Conservation (phyloP, 768 basidiomycete species). For the Infundibulicybe gibba region DNA sequence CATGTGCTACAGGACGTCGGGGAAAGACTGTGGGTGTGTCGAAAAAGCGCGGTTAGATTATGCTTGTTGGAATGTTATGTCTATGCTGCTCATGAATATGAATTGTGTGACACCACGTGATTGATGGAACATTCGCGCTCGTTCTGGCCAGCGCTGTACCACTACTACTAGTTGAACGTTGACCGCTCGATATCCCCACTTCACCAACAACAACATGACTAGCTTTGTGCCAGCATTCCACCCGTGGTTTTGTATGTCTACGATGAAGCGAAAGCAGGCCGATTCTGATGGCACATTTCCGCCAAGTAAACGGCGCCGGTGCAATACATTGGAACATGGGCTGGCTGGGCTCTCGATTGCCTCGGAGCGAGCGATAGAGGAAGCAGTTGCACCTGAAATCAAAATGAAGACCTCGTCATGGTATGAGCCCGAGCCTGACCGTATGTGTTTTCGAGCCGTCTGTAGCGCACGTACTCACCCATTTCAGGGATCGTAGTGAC, state of each 20-base stretch:
- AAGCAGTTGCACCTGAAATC: conserved; percentile 43
- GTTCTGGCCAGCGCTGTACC: too few relatives aligned
- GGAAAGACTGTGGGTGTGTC: conserved; percentile 97
- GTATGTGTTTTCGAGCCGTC: conserved; percentile 36
- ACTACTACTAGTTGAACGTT: too few relatives aligned
- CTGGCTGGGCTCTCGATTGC: conserved; percentile 42
- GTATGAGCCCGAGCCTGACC: conserved; percentile 68
- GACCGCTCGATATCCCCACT: too few relatives aligned
- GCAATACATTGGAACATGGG: conserved; percentile 48
- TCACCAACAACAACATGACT: conserved; percentile 21
- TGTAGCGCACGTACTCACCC: conserved; percentile 4
- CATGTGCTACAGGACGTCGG: conserved; percentile 63
- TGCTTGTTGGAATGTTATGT: conserved; percentile 3
- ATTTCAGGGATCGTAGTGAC: conserved; percentile 58
- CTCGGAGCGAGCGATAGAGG: conserved; percentile 37
- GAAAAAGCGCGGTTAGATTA: conserved; percentile 69
- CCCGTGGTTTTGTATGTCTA: conserved; percentile 37
- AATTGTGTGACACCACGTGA: conserved; percentile 2
- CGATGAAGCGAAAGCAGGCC: conserved; percentile 37
- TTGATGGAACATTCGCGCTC: not conserved
- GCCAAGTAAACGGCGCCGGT: conserved; percentile 45
- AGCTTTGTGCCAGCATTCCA: conserved; percentile 27
- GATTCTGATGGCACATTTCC: conserved; percentile 12
- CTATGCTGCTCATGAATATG: conserved; percentile 7
- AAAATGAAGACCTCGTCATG: conserved; percentile 63